Evolutionary conservation across 768 basidiomycete genomes (phyloP).

Genomic region (Auricularia sp.): DNA sequence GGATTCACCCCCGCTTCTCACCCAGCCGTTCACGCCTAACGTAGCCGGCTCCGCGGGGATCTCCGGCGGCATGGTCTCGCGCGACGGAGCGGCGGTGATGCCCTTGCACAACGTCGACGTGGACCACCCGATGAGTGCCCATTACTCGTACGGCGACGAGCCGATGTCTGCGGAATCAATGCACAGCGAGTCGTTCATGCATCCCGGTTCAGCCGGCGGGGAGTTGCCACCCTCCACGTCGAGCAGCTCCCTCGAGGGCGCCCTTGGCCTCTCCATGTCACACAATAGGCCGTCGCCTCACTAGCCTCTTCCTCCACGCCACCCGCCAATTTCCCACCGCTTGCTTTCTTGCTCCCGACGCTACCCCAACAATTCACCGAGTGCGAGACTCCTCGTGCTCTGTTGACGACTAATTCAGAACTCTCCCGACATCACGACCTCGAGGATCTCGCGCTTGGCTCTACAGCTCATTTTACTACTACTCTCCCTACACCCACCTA

Average conservation of each 20-base stretch:
- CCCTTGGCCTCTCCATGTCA: neutral
- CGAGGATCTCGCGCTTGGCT: neutral
- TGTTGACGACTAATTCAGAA: neutral
- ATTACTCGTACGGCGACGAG: neutral
- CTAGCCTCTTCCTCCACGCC: neutral
- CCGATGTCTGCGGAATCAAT: neutral
- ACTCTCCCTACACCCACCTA: neutral
- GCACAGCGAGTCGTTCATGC: neutral
- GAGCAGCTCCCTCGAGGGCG: constrained; percentile 1
- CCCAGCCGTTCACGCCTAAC: neutral
- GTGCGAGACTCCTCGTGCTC: neutral
- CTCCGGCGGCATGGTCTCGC: neutral
- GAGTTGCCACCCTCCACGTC: neutral
- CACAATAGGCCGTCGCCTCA: too few species aligned
- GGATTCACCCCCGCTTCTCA: neutral
- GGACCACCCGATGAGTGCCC: neutral
- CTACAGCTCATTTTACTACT: neutral
- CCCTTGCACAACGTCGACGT: neutral
- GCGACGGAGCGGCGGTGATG: neutral
- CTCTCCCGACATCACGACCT: neutral
- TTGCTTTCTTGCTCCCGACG: neutral
- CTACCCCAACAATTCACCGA: neutral
- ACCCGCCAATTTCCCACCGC: neutral
- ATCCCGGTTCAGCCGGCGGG: neutral
- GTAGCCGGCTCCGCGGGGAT: neutral